These are phyloP conservation scores for Lycium barbarum DNA, from an alignment of 257 asterid genomes.

Conservation along the genomic window DNA sequence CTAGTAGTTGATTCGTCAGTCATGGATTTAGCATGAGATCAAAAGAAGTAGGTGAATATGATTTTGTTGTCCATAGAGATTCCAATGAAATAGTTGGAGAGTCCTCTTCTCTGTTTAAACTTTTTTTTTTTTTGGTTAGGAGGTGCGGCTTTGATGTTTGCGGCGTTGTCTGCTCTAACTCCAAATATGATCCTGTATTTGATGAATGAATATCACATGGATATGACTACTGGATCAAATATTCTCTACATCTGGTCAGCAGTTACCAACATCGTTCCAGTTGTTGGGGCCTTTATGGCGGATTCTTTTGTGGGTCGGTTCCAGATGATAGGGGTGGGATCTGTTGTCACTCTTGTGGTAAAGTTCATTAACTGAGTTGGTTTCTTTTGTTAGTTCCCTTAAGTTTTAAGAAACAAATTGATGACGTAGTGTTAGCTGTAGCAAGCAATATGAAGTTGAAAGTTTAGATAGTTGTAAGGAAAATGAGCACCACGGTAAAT, in stretches of 20 bases:
- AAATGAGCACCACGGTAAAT: not conserved
- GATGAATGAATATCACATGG: constrained; percentile 63
- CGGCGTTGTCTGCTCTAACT: constrained; percentile 57
- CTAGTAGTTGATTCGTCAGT: not conserved
- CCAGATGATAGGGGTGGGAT: constrained; percentile 64
- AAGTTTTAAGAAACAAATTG: not conserved
- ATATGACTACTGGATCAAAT: constrained; percentile 58
- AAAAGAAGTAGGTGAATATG: not conserved
- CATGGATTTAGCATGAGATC: not conserved
- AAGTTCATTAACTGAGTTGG: not conserved
- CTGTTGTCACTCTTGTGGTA: constrained; percentile 64
- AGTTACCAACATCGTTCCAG: constrained; percentile 58
- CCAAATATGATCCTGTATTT: constrained; percentile 71
- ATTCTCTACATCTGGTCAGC: constrained; percentile 71
- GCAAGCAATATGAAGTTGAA: not conserved
- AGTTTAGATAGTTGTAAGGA: not conserved
- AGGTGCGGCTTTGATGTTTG: constrained; percentile 51
- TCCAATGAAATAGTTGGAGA: not conserved
- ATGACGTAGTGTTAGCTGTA: not conserved
- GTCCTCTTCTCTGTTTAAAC: not conserved
- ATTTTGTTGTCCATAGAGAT: not conserved
- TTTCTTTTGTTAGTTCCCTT: not conserved
- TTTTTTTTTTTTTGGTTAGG: not conserved
- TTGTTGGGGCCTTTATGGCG: constrained; percentile 65
- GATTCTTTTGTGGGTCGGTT: constrained; percentile 74